Base-by-base conservation (phyloP, 306 rosid genomes). In the Lathyrus sativus region DNA sequence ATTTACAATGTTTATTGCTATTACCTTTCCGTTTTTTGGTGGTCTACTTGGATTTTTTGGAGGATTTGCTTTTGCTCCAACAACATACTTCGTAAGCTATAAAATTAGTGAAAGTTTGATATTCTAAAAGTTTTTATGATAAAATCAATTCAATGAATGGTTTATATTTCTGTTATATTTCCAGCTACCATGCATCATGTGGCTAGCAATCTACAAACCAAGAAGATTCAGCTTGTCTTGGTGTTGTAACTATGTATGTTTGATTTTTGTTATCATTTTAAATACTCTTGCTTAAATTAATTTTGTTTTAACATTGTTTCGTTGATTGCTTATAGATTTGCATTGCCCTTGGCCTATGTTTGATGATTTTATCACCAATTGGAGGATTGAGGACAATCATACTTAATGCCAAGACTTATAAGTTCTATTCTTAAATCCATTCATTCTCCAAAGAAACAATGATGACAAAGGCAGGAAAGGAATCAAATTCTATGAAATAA, bases 21-120 rank as follows among this genome's bases (percentile, higher is more conserved):
- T 88, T 29, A 83, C 89, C 71, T 88, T 91, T 70, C 97, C 97
- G 50, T 91, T 91, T 78, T 91, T 91, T 18, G 50, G 84, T 43
- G 96, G 87, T 38, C 89, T 89, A 41, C 84, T 91, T 10, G 82
- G 80, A 65, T 88, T 86, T 58, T 91, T 91, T 4, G 97, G 96
- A 71, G 97, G 97, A 75, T 91, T 91, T 72, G 93, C 91, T 70
- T 86, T 91, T 45, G 96, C 97, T 63, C 97, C 97, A 7, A 91
- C 97, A 46, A 85, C 93, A 53, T 91, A 88, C 61, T 91, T 81
- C 1, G 96, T 91, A 80, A 91, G 93, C 54, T 19, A 33, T 41
- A 22, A 37, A 2, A 51, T 15, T 39, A n/a, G 11, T 55, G 0
- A 54, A 54, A 68, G 35, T 73, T 53, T 57, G 13, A 28, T 49